Percentiles rank a stretch among this genome's conserved stretches.
Conservation (phyloP, 2,329 filamentous ascomycete genomes). For the Hypoxylon sp. region DNA sequence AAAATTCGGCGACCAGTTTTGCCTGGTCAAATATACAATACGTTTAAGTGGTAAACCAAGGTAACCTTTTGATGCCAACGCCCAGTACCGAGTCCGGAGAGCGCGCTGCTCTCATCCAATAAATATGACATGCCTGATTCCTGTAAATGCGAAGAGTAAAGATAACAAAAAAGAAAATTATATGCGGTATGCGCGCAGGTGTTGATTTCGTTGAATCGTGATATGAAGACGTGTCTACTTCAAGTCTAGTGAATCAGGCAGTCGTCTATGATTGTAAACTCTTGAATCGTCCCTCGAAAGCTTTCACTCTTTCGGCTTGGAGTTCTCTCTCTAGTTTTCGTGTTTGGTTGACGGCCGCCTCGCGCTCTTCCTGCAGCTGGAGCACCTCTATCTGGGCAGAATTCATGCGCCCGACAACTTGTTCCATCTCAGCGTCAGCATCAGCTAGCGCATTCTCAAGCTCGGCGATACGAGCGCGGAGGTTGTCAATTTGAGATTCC, state of each 20-base stretch:
- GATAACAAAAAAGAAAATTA: conserved; percentile 15
- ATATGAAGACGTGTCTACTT: conserved; percentile 24
- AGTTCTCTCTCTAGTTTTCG: conserved; percentile 77
- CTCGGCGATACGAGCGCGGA: conserved; percentile 85
- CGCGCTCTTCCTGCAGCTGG: conserved; percentile 80
- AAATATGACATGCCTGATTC: conserved; percentile 32
- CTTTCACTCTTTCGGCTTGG: conserved; percentile 73
- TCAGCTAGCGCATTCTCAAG: conserved; percentile 85
- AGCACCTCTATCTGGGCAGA: conserved; percentile 86
- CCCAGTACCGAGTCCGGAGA: conserved; percentile 36
- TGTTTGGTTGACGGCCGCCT: conserved; percentile 81
- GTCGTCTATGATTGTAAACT: conserved; percentile 47
- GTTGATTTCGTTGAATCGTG: conserved; percentile 38
- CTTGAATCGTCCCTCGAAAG: conserved; percentile 61
- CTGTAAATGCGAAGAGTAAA: conserved; percentile 43
- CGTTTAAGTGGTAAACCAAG: conserved; percentile 32
- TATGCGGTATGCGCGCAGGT: conserved; percentile 10
- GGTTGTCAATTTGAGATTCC: conserved; percentile 78
- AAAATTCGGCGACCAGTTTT: conserved; percentile 17
- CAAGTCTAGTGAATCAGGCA: not conserved
- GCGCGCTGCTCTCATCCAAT: conserved; percentile 40
- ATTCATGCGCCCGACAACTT: conserved; percentile 87
- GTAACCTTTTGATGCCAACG: conserved; percentile 42
- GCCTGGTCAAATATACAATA: conserved; percentile 38
- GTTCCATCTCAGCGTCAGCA: conserved; percentile 85